Conservation (phyloP, 202 grass and related monocot species). For the Bolboschoenoplectus hybrid region DNA sequence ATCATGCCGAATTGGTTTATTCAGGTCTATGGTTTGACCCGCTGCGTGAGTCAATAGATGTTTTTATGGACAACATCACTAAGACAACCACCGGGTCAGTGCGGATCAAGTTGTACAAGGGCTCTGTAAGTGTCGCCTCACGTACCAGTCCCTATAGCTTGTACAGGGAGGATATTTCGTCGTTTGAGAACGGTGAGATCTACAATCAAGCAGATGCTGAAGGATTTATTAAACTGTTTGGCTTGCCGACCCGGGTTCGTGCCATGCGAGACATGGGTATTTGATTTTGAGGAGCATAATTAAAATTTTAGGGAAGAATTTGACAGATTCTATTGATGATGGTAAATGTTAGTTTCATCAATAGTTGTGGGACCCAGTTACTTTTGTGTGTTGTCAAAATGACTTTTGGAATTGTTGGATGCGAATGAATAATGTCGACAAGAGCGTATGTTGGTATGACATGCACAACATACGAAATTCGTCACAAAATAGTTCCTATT, state of each 20-base stretch:
- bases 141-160: constrained; percentile 75
- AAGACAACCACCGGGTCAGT: constrained; percentile 64
- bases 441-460: too few relatives aligned
- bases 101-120: constrained; percentile 88
- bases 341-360: constrained; percentile 9
- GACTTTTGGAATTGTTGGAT: not conserved
- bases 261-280: constrained; percentile 77
- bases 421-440: not conserved
- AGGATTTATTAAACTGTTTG: constrained; percentile 86
- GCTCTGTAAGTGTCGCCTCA: constrained; percentile 53
- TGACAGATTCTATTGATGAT: not conserved
- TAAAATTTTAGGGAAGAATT: not conserved
- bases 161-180: constrained; percentile 91
- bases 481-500: too few relatives aligned
- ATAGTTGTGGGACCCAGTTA: not conserved
- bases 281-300: constrained; percentile 35
- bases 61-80: constrained; percentile 71
- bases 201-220: constrained; percentile 89
- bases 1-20: constrained; percentile 83
- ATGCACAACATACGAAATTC: too few relatives aligned
- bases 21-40: constrained; percentile 83
- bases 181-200: constrained; percentile 78
- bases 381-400: not conserved
- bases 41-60: constrained; percentile 62
- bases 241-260: constrained; percentile 73